Conservation (phyloP, 805 yeast species). For the Ogataea nonfermentans region DNA sequence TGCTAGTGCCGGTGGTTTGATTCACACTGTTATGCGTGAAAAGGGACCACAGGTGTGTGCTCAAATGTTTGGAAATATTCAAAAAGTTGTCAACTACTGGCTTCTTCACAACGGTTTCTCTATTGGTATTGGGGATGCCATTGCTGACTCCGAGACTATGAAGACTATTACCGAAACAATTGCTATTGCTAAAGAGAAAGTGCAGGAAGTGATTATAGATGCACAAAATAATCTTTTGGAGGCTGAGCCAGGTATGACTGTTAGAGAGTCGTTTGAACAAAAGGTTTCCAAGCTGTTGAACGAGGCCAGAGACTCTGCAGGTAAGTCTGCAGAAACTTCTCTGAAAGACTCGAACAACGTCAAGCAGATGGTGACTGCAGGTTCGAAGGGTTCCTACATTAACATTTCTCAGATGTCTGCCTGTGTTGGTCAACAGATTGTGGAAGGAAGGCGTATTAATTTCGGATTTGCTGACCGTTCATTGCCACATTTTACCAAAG, state of each 20-base stretch:
- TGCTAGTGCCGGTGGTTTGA: slow-evolving; percentile 96
- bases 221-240: slow-evolving; percentile 87
- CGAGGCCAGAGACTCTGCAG: slow-evolving; percentile 99
- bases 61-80: slow-evolving; percentile 84
- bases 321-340: slow-evolving; percentile 96
- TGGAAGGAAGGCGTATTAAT: slow-evolving; percentile 98
- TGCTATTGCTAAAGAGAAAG: slow-evolving; percentile 89
- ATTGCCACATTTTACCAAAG: slow-evolving; percentile 96
- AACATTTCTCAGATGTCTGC: slow-evolving; percentile 99
- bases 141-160: slow-evolving; percentile 97
- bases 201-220: slow-evolving; percentile 86
- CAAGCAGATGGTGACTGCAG: slow-evolving; percentile 98
- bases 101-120: slow-evolving; percentile 94
- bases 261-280: slow-evolving; percentile 97
- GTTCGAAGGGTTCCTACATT: slow-evolving; percentile 98
- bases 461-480: slow-evolving; percentile 96
- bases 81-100: slow-evolving; percentile 96
- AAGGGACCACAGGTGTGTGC: slow-evolving; percentile 93
- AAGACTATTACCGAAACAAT: slow-evolving; percentile 89
- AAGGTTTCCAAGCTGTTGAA: slow-evolving; percentile 92
- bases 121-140: slow-evolving; percentile 99
- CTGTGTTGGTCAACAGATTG: slow-evolving; percentile 99
- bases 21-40: slow-evolving; percentile 96
- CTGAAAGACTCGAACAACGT: slow-evolving; percentile 93
- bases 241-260: slow-evolving; percentile 99